phyloP scores from a whole-genome alignment of 805 yeast species.

The Scheffersomyces lignosus region DNA sequence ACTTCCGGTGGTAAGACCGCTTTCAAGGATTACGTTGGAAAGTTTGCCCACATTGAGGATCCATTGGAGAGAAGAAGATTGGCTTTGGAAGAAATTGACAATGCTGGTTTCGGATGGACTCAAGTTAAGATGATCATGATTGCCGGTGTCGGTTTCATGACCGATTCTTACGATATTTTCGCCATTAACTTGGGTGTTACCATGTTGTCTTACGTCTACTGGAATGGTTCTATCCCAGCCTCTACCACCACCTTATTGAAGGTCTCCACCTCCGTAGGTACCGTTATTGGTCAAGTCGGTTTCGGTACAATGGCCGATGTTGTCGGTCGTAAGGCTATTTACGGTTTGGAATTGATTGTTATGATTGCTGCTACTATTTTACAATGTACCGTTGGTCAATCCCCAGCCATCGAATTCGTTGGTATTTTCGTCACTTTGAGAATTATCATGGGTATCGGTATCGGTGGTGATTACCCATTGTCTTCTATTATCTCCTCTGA shows the following conservation, averaged over 20 bases:
- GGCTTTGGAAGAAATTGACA: slow-evolving; percentile 81
- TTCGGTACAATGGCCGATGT: slow-evolving; percentile 83
- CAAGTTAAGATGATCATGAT: slow-evolving; percentile 79
- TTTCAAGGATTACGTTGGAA: slow-evolving; percentile 78
- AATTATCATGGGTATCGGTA: slow-evolving; percentile 92
- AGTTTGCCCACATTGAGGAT: slow-evolving; percentile 79
- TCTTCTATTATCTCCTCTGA: slow-evolving; percentile 93
- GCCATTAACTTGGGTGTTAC: slow-evolving; percentile 82
- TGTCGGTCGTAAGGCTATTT: slow-evolving; percentile 82
- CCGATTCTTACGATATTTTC: slow-evolving; percentile 90
- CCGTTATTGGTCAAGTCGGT: slow-evolving; percentile 85
- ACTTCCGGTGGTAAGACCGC: slow-evolving; percentile 76
- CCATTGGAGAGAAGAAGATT: slow-evolving; percentile 85
- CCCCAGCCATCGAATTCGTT: slow-evolving; percentile 70
- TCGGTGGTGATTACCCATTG: slow-evolving; percentile 95
- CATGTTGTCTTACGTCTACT: slow-evolving; percentile 76
- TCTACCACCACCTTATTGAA: slow-evolving; percentile 77
- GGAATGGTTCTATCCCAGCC: slow-evolving; percentile 63
- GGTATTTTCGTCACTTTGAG: slow-evolving; percentile 78
- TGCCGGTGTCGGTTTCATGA: slow-evolving; percentile 91
- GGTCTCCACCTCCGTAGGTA: slow-evolving; percentile 91
- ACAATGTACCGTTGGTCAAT: slow-evolving; percentile 71
- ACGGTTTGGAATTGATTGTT: slow-evolving; percentile 82
- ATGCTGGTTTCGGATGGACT: slow-evolving; percentile 78
- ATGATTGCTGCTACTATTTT: slow-evolving; percentile 78